phyloP scores from a whole-genome alignment of 2,329 filamentous ascomycete genomes.

The Aspergillus tamarii region DNA sequence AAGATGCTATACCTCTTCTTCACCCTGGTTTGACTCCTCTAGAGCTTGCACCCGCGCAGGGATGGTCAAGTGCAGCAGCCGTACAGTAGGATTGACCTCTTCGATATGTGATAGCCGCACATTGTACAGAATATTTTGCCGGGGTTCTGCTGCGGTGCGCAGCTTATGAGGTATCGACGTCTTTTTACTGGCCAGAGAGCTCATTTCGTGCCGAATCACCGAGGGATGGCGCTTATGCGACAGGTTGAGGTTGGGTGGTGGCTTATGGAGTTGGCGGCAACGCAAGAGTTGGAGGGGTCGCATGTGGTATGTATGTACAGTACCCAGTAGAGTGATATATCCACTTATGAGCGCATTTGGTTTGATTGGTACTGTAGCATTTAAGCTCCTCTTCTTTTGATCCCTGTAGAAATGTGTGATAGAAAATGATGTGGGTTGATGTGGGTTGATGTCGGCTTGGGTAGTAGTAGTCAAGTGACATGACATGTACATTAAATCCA shows the following conservation, averaged over 20 bases:
- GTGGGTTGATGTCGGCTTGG: not conserved
- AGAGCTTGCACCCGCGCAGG: conserved; percentile 45
- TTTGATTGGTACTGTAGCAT: not conserved
- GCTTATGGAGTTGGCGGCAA: conserved; percentile 9
- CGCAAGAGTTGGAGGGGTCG: conserved; percentile 14
- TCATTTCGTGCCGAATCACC: conserved; percentile 28
- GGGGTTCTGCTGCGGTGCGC: conserved; percentile 73
- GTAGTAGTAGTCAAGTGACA: not conserved
- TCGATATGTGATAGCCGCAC: conserved; percentile 66
- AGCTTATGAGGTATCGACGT: conserved; percentile 62
- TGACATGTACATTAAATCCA: not conserved
- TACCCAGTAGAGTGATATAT: not conserved
- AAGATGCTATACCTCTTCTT: conserved; percentile 50
- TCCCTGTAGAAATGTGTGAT: not conserved
- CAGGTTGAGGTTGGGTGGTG: not conserved
- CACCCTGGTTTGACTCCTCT: conserved; percentile 29
- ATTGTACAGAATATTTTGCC: conserved; percentile 65
- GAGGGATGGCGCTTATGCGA: conserved; percentile 11
- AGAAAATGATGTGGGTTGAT: not conserved
- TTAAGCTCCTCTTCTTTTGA: not conserved
- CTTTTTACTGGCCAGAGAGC: conserved; percentile 30
- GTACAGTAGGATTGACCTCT: conserved; percentile 67
- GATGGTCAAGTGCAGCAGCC: conserved; percentile 68
- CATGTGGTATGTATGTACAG: conserved; percentile 11
- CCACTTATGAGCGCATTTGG: not conserved